Conservation (phyloP, 202 grass and related monocot species). For the Cymbopogon flexuosus region DNA sequence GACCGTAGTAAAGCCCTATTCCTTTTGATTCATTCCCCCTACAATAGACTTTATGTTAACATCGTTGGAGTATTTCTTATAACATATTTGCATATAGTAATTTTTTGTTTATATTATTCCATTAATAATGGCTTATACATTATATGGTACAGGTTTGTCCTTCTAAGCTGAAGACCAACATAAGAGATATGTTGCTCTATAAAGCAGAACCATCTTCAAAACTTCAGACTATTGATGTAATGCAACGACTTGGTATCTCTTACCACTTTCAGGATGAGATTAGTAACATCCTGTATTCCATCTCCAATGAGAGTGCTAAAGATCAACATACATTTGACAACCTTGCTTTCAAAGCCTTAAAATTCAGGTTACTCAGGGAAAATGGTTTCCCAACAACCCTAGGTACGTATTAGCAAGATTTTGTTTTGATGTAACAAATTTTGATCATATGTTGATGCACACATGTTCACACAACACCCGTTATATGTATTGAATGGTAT, state of each 20-base stretch:
- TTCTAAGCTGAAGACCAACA: not conserved
- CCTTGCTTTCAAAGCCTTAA: slow-evolving; percentile 13
- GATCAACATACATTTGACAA: not conserved
- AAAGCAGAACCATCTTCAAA: not conserved
- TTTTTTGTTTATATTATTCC: not conserved
- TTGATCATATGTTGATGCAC: not conserved
- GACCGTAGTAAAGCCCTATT: not conserved
- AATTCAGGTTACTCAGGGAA: slow-evolving; percentile 44
- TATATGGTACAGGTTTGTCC: not conserved
- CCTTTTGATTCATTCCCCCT: not conserved
- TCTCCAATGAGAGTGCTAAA: not conserved
- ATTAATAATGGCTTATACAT: not conserved
- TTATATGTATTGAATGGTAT: not conserved
- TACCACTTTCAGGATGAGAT: slow-evolving; percentile 41
- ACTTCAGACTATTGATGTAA: not conserved
- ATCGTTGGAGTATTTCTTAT: not conserved
- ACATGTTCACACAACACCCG: not conserved
- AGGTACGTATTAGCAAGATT: not conserved
- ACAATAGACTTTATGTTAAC: not conserved
- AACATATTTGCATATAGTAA: not conserved
- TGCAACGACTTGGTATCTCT: slow-evolving; percentile 40
- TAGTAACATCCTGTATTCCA: not conserved
- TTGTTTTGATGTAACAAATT: too few relatives aligned
- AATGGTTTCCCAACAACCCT: not conserved
- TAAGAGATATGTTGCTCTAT: not conserved